A percentile compares a stretch with the other conserved stretches of the same genome.
Evolutionary conservation across 2,329 filamentous ascomycete genomes (phyloP).

Genomic region (Tothia fuscella): DNA sequence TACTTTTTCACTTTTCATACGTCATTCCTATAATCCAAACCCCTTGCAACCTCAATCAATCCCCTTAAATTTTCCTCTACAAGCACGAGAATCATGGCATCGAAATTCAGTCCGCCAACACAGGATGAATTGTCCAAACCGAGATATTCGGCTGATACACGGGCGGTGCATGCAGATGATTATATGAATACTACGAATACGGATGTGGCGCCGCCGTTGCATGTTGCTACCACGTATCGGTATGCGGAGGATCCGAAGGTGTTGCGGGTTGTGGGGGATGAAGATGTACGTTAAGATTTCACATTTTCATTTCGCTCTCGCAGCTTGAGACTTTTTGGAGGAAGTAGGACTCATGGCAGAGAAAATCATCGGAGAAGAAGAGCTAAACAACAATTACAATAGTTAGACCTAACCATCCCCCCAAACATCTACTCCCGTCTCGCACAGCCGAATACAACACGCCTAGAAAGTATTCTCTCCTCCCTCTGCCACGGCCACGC

Average conservation of each 20-base stretch:
- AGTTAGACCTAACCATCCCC: constrained; percentile 18
- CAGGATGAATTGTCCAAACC: no score
- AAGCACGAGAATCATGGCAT: no score
- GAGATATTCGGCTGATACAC: constrained; percentile 38
- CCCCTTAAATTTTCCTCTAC: no score
- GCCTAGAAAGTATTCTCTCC: constrained; percentile 72
- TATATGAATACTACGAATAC: constrained; percentile 52
- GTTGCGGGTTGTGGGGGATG: constrained; percentile 29
- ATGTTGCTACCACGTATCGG: constrained; percentile 84
- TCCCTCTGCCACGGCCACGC: constrained; percentile 57
- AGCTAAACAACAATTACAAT: background rate
- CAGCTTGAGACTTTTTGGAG: background rate
- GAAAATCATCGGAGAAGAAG: no score
- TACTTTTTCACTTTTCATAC: no score
- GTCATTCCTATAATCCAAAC: no score
- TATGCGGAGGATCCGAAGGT: constrained; percentile 67
- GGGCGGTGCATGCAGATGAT: constrained; percentile 74
- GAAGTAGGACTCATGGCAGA: background rate
- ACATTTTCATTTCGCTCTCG: constrained; percentile 18
- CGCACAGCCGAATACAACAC: constrained; percentile 64
- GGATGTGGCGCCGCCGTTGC: constrained; percentile 79
- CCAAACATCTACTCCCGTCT: constrained; percentile 67
- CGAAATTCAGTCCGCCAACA: no score
- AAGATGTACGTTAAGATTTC: constrained; percentile 49
- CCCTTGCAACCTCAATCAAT: no score